Percentiles rank a stretch among this genome's conserved stretches.
These are phyloP conservation scores for Candida jianshihensis DNA, from an alignment of 805 yeast species.

Conservation along the genomic window DNA sequence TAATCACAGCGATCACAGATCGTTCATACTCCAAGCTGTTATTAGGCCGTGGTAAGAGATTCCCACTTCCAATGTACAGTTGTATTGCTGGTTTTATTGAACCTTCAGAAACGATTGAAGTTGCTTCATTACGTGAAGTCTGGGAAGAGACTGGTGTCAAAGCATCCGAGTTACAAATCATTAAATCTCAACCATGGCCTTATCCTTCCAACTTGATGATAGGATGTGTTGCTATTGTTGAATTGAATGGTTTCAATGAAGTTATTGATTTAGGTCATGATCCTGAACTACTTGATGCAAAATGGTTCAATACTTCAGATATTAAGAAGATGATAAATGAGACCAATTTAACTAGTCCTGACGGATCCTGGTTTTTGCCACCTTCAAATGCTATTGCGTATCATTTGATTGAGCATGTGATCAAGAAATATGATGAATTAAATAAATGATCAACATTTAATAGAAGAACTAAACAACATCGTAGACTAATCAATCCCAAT, in stretches of 20 bases:
- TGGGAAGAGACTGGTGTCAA: slow-evolving; percentile 94
- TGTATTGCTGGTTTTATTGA: slow-evolving; percentile 96
- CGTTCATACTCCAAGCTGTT: slow-evolving; percentile 53
- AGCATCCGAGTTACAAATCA: slow-evolving; percentile 48
- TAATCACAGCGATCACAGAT: slow-evolving; percentile 74
- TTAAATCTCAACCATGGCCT: slow-evolving; percentile 95
- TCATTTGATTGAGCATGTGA: slow-evolving; percentile 18
- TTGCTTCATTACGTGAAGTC: slow-evolving; percentile 79
- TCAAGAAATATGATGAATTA: slow-evolving; percentile 8
- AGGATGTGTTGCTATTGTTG: slow-evolving; percentile 82
- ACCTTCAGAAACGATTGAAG: slow-evolving; percentile 88
- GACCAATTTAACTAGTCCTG: slow-evolving; percentile 12
- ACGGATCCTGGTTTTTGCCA: slow-evolving; percentile 17
- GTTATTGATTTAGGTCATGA: slow-evolving; percentile 70
- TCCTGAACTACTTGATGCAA: slow-evolving; percentile 77
- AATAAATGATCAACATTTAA: not conserved
- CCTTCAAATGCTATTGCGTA: slow-evolving; percentile 23
- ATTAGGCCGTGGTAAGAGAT: slow-evolving; percentile 63
- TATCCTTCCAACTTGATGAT: slow-evolving; percentile 91
- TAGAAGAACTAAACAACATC: not conserved
- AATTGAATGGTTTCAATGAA: slow-evolving; percentile 59
- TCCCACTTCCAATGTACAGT: slow-evolving; percentile 58
- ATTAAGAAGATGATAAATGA: slow-evolving; percentile 27
- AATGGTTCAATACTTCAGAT: slow-evolving; percentile 66
- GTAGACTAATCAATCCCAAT: slow-evolving; percentile 2